Base-by-base conservation (phyloP, 805 yeast genomes). In the Myxozyma neglecta region DNA sequence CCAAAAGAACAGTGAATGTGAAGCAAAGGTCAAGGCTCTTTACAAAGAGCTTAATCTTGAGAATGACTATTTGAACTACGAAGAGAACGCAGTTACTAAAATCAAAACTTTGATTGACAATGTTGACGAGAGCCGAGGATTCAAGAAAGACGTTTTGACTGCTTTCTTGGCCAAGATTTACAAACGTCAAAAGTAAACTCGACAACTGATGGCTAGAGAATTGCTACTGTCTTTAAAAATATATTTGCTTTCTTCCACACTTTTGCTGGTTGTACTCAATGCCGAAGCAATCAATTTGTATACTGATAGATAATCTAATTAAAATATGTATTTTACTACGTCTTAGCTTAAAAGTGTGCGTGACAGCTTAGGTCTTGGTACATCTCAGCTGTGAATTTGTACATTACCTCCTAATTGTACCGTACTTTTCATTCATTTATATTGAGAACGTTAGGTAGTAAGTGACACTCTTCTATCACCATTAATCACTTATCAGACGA, bases 71-170 rank as follows among this genome's bases (percentile, higher is more conserved):
- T 82, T 80, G 51, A 84, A 85, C 60, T 94, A 93, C 76, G 99
- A 94, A 79, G 97, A 92, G 71, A 74, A 79, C 45, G 76, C 85
- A 61, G 96, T 89, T 37, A 76, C 75, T 52, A 83, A 87, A 62
- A 80, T 94, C 73, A 83, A 78, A 70, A 74, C 74, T 44, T 80
- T 84, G 73, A 94, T 94, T 67, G 82, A 81, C n/a, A 70, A 80
- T 35, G 77, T 89, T 61, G 98, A 94, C 73, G 98, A 93, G 77
- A 80, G 88, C 24, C 85, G 96, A 72, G 99, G 99, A n/a, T 89
- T 94, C 78, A 93, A 90, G 78, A 84, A 83, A 68, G 88, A 86
- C 49, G 97, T 90, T n/a, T 81, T 94, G 69, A 82, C 89, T 35
- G 85, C 85, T 4, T 94, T 94, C 81, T 83, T 94, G 71, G 81